Base-by-base conservation (phyloP, 805 yeast species). In the Kazachstania psychrophila region DNA sequence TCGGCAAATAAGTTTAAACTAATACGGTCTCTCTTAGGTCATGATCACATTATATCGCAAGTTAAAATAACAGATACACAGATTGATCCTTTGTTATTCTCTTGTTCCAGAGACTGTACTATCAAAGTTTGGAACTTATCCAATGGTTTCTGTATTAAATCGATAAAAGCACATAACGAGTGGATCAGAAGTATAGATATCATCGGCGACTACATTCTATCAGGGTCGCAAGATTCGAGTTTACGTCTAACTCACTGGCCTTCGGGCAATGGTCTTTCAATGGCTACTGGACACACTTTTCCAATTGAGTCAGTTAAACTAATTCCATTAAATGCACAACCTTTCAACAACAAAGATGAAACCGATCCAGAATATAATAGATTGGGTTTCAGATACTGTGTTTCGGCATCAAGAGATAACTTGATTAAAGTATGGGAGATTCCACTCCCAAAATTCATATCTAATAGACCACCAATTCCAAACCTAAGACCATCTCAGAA, bases 321-420 rank as follows among this genome's bases (percentile, higher is more conserved):
- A 44, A 68, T 87, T 13, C 94, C 94, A 0, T 44, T 52, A 28
- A 61, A n/a, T n/a, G n/a, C 78, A 5, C 5, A 27, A 13, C 19
- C 9, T 18, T 31, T 27, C 2, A 19, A 31, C n/a, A 27, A 24
- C 1, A 22, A 26, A 19, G 17, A 13, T 3, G 39, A 39, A n/a
- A 14, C 3, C 8, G 24, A 24, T 17, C 41, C 61, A 40, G 56
- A 58, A 42, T 52, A 66, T 42, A 30, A 56, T 39, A 47, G 44
- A 36, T 14, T 78, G n/a, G 81, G 79, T 0, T 78, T 68, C 58
- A 80, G 78, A 50, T 84, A 82, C 50, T 75, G 87, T 38, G 76
- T 78, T 2, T 75, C 94, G 13, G 85, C 79, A 15, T 84, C 89
- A 1, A 68, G 96, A 48, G 96, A 88, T 58, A 78, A 80, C 48